Base-by-base conservation (phyloP, 129 eudicot genomes). In the Tanacetum coccineum region DNA sequence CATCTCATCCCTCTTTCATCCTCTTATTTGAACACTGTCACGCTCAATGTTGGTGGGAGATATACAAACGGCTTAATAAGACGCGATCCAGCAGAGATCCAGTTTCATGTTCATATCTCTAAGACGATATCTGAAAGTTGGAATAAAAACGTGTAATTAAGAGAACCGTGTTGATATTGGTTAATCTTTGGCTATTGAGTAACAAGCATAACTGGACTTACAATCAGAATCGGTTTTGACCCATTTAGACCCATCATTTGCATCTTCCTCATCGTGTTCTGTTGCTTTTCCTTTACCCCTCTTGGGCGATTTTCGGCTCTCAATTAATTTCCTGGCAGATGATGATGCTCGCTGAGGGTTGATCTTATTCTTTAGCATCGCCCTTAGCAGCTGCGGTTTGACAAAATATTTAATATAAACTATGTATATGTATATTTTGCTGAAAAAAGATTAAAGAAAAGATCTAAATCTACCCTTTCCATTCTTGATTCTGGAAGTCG, bases 191-290 rank as follows among this genome's bases (percentile, higher is more conserved):
- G 42, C 44, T 45, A 39, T 56, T 4, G 22, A 46, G n/a, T 19
- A 42, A 20, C 6, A 5, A 57, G 13, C 22, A 14, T 47, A 7
- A 70, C 32, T 52, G 28, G 21, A 55, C 72, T 84, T 80, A 92
- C 98, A 92, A 52, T 92, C 96, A 48, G 96, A 88, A 79, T 92
- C 98, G 1, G 96, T 88, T 72, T 92, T 92, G 73, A 79, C 98
- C 98, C 98, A 92, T 88, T 84, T 88, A 62, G 82, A 78, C 60
- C 82, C 82, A 13, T 70, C 83, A 25, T 74, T 65, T 50, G 85
- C 21, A 21, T 76, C 81, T 32, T 85, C 80, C 0, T 70, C 88
- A 6, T 85, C 84, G 0, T 26, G 26, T 73, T 84, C 54, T 67
- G 63, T 76, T 76, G 76, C 77, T 68, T 75, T 53, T 67, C 83